Percentiles rank a stretch among this genome's conserved stretches.
Evolutionary conservation across 2,329 filamentous ascomycete species (phyloP).

Genomic region (Intubia oerlemansii): DNA sequence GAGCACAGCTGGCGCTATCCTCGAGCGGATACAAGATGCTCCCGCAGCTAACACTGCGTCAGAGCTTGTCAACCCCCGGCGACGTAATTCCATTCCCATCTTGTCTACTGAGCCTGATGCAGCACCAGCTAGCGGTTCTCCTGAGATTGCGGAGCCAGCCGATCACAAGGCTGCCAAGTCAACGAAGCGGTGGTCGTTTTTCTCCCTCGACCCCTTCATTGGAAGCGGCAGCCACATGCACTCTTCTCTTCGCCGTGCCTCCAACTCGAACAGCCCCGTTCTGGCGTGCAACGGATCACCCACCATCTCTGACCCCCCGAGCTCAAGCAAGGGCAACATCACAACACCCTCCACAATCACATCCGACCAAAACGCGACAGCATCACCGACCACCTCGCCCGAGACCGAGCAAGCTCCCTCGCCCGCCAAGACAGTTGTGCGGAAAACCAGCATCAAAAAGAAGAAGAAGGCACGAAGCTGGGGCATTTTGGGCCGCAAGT

Average conservation of each 20-base stretch:
- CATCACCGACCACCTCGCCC: too few species aligned
- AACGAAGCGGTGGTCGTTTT: slow-evolving; percentile 39
- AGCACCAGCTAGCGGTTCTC: not conserved
- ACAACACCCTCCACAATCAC: too few species aligned
- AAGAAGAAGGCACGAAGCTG: slow-evolving; percentile 64
- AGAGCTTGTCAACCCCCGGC: slow-evolving; percentile 17
- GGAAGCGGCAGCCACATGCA: slow-evolving; percentile 11
- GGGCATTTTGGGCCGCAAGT: slow-evolving; percentile 41
- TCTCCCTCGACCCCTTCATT: slow-evolving; percentile 34
- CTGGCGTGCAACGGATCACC: too few species aligned
- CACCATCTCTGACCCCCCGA: too few species aligned
- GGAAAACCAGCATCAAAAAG: slow-evolving; percentile 19
- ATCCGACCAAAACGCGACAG: too few species aligned
- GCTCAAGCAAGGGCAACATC: too few species aligned
- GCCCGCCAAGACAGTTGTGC: slow-evolving; percentile 11
- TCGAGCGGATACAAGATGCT: slow-evolving; percentile 28
- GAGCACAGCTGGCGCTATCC: slow-evolving; percentile 49
- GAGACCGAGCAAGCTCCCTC: slow-evolving; percentile 1
- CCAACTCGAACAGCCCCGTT: slow-evolving; percentile 24
- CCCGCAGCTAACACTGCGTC: not conserved
- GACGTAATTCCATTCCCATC: slow-evolving; percentile 38
- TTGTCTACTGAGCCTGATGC: slow-evolving; percentile 17
- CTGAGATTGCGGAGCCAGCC: not conserved
- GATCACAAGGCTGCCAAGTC: slow-evolving; percentile 15
- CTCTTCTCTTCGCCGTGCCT: slow-evolving; percentile 20